Evolutionary conservation across 495 filamentous ascomycete genomes (phyloP), one percentile per base, ranked within the genome.

Genomic region (Hypoxylon cercidicola): DNA sequence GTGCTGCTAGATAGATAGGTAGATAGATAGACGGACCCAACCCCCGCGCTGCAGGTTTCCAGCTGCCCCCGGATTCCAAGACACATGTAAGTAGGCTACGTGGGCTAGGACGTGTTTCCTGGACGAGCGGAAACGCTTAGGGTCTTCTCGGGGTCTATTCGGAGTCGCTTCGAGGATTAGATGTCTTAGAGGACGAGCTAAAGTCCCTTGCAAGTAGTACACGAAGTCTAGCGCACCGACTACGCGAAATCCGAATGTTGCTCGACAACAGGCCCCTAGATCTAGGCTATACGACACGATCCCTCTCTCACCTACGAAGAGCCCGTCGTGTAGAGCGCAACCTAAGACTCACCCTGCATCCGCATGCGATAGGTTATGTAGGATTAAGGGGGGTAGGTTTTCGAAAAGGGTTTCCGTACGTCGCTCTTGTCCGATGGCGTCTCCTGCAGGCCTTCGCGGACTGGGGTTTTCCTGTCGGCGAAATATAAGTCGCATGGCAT

Each of bases 401-500:
- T 32, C 44, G 44, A 23, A 20, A 45, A 28, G 47, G 45, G 35
- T 49, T 16, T 57, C 39, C 23, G 44, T 7, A 28, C 49, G 35
- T 59, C 45, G 45, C 32, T 51, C 44, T 44, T 60, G 21, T 19
- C 50, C 44, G 50, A 15, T 23, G 50, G 18, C 18, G 40, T 49
- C 34, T 49, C 41, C 13, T 44, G 43, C 55, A 28, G 16, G 43
- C 35, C n/a, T 44, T 55, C 25, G 60, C 6, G 37, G 44, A 68
- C 55, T 52, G 18, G 65, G 60, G 39, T 55, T 40, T 28, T 62
- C 23, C 47, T 63, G 60, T 68, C 65, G 65, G 65, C 65, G 65
- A 68, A 68, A 68, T 68, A 62, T 55, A 62, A 62, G 39, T 68
- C 65, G 54, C 60, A 68, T 68, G 59, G 65, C 65, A 68, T 68